A percentile compares a stretch with the other conserved stretches of the same genome.
Evolutionary conservation across 1,139 yeast species (phyloP).

Genomic region (Candida sp.): DNA sequence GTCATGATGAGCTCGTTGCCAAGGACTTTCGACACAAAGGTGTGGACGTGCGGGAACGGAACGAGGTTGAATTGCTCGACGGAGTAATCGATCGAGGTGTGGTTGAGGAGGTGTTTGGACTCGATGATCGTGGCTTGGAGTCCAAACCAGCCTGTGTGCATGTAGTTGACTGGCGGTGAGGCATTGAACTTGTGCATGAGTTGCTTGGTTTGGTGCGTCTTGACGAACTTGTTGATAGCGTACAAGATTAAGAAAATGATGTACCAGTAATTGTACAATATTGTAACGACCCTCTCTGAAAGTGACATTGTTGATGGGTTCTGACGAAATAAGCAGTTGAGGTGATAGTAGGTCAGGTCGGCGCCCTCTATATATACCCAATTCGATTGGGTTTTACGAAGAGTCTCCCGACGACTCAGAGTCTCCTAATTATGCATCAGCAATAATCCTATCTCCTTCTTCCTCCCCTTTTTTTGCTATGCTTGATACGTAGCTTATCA

Average conservation of each 20-base stretch:
- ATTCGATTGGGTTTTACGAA: no score
- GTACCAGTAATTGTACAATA: not conserved
- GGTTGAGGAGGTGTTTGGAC: not conserved
- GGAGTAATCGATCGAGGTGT: conserved; percentile 1
- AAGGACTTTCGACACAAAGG: conserved; percentile 13
- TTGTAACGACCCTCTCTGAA: not conserved
- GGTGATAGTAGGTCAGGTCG: not conserved
- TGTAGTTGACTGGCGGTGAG: conserved; percentile 1
- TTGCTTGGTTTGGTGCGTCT: not conserved
- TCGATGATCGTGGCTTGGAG: not conserved
- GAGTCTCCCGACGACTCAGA: no score
- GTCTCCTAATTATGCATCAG: no score
- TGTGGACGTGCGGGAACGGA: not conserved
- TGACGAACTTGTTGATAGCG: not conserved
- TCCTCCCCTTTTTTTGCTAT: no score
- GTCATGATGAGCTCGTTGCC: conserved; percentile 20
- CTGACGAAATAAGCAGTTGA: not conserved
- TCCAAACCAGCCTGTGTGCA: conserved; percentile 14
- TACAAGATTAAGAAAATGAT: not conserved
- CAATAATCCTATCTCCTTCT: no score
- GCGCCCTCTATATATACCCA: not conserved
- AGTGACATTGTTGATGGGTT: not conserved
- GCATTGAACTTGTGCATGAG: not conserved
- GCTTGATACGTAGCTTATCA: no score
- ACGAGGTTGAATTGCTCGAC: not conserved